These are phyloP conservation scores for Amphichorda felina DNA, from an alignment of 2,329 filamentous ascomycete genomes.

Conservation along the genomic window DNA sequence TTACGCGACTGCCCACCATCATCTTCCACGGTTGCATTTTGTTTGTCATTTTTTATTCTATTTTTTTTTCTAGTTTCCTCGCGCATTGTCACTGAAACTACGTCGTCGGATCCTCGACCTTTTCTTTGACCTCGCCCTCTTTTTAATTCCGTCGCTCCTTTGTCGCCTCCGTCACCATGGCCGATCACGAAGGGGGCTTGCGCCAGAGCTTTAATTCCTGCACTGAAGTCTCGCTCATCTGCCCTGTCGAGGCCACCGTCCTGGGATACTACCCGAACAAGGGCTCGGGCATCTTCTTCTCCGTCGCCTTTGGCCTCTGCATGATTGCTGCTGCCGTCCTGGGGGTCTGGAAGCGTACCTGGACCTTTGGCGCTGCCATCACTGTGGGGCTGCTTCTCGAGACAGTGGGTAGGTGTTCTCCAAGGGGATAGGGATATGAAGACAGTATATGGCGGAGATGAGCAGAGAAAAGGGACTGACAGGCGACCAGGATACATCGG, in stretches of 20 bases:
- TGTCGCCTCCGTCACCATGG: too few relatives aligned
- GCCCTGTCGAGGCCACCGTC: constrained; percentile 39
- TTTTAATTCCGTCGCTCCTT: too few relatives aligned
- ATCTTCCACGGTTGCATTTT: too few relatives aligned
- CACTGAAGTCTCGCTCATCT: constrained; percentile 23
- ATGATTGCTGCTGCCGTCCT: constrained; percentile 26
- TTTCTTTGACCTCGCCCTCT: too few relatives aligned
- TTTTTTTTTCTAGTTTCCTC: too few relatives aligned
- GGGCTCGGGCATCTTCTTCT: constrained; percentile 43
- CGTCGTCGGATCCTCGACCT: too few relatives aligned
- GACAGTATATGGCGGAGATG: neutral
- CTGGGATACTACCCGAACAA: constrained; percentile 44
- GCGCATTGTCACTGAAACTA: too few relatives aligned
- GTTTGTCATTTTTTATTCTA: too few relatives aligned
- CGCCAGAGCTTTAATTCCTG: constrained; percentile 13
- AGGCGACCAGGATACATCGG: constrained; percentile 36
- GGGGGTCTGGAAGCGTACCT: constrained; percentile 39
- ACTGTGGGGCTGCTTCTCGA: constrained; percentile 38
- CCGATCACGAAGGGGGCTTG: too few relatives aligned
- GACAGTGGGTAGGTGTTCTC: constrained; percentile 28
- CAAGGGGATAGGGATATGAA: neutral
- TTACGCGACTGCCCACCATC: too few relatives aligned
- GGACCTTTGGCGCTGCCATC: constrained; percentile 39
- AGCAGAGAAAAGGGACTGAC: neutral
- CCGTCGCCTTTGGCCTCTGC: constrained; percentile 33